These are phyloP conservation scores for Plasmopara viticola DNA, from an alignment of 352 stramenopile species.

Conservation along the genomic window DNA sequence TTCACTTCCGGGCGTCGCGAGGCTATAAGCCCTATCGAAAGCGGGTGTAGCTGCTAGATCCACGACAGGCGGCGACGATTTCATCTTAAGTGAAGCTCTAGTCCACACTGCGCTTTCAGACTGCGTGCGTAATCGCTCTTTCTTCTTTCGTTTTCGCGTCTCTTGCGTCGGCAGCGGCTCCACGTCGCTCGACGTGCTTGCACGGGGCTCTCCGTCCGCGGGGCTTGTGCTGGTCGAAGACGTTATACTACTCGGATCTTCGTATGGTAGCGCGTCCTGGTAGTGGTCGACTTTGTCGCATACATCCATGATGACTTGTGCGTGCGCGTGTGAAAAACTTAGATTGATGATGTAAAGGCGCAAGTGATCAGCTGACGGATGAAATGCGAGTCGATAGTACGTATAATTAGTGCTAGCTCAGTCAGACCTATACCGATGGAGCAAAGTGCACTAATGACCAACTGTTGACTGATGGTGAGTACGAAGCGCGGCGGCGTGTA, in stretches of 20 bases:
- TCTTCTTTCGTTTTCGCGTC: constrained; percentile 28
- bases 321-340: constrained; percentile 7
- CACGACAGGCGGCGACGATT: constrained; percentile 21
- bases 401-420: constrained; percentile 8
- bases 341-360: constrained; percentile 17
- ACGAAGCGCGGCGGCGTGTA: constrained; percentile 1
- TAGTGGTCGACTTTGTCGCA: constrained; percentile 23
- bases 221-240: constrained; percentile 36
- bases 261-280: constrained; percentile 21
- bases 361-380: constrained; percentile 5
- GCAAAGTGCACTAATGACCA: constrained; percentile 5
- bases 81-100: constrained; percentile 61
- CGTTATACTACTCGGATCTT: constrained; percentile 26
- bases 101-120: constrained; percentile 72
- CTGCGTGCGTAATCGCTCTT: constrained; percentile 67
- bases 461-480: constrained; percentile 4
- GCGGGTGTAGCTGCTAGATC: constrained; percentile 27
- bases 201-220: constrained; percentile 18
- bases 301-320: constrained; percentile 18
- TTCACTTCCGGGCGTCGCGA: constrained; percentile 16
- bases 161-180: constrained; percentile 18
- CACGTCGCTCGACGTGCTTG: constrained; percentile 21
- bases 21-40: constrained; percentile 12
- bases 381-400: constrained; percentile 1
- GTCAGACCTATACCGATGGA: constrained; percentile 11